Conservation (phyloP, 177 flowering plant species). For the Tripterygium wilfordii region DNA sequence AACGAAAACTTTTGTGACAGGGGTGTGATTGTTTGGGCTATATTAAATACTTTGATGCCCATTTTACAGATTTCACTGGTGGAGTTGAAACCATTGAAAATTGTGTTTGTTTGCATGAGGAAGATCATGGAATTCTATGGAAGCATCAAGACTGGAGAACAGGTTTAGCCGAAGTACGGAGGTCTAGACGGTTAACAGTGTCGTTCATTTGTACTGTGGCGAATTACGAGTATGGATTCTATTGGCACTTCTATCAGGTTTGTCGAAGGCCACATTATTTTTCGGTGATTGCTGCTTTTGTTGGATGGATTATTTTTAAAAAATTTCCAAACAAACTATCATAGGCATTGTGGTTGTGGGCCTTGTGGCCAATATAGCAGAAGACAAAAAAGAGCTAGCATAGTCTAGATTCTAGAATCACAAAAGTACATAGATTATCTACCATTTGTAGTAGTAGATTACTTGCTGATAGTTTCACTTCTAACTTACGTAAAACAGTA, state of each 20-base stretch:
- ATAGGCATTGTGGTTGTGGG: too few relatives aligned
- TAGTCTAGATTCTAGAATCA: too few relatives aligned
- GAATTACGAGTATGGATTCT: constrained; percentile 94
- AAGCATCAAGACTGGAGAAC: constrained; percentile 99
- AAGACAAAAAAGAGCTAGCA: too few relatives aligned
- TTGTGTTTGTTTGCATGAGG: constrained; percentile 96
- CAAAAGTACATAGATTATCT: too few relatives aligned
- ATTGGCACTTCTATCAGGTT: constrained; percentile 97
- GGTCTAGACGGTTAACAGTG: constrained; percentile 79
- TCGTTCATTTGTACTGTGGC: constrained; percentile 94
- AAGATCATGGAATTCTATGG: constrained; percentile 93
- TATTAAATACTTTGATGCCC: constrained; percentile 94
- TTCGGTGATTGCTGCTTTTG: too few relatives aligned
- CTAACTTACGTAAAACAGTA: too few relatives aligned
- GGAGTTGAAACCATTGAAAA: constrained; percentile 97
- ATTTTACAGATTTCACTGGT: constrained; percentile 88
- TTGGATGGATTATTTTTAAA: too few relatives aligned
- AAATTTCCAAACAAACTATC: too few relatives aligned
- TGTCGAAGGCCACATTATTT: constrained; percentile 18
- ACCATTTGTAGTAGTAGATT: too few relatives aligned
- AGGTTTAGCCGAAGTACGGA: constrained; percentile 85
- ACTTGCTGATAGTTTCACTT: too few relatives aligned
- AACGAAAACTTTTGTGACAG: constrained; percentile 24
- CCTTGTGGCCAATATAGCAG: too few relatives aligned
- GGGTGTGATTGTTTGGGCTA: constrained; percentile 96